Base-by-base conservation (phyloP, 1,139 yeast genomes). In the Saccharomyces hybrid region DNA sequence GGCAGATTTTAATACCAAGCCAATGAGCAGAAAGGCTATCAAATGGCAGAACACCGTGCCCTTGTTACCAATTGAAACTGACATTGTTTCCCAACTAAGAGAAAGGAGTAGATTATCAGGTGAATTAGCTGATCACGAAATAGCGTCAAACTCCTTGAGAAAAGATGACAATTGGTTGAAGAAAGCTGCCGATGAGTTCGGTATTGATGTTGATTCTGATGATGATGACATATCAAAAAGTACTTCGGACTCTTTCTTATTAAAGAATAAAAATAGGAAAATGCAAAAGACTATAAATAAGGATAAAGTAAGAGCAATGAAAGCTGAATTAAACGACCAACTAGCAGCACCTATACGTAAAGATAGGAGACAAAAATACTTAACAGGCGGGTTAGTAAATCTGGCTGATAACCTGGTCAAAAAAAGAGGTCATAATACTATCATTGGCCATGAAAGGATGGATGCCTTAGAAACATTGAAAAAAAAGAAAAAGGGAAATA, bases 171-270 rank as follows among this genome's bases (percentile, higher is more conserved):
- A 81, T 28, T 91, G 98, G 97, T 76, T 90, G 56, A 80, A 81
- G 56, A 84, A 89, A 66, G 97, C 97, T 0, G 99, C 98, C 0
- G 95, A 86, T 52, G 99, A 93, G 55, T 76, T 95, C 54, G 99
- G 96, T 4, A 73, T 91, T 34, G 95, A 86, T 48, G 55, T 66
- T 2, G 71, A 82, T 53, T 76, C 79, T 42, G 90, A 84, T 54
- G 76, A 84, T 54, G 83, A 77, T 47, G 59, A 55, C 5, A 89
- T 29, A n/a, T 38, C 38, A 11, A 50, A 83, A 61, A 38, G 44
- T 38, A 38, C 11, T 38, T 11, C 44, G 2, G 95, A 86, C 66
- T 85, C 82, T 56, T 78, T 82, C 51, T 71, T 85, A 53, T 83
- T 80, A 62, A 83, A 81, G 65, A 84, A 81, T 65, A 77, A 88